Evolutionary conservation across 2,329 filamentous ascomycete species (phyloP).

Genomic region (Ophiostoma populinum): DNA sequence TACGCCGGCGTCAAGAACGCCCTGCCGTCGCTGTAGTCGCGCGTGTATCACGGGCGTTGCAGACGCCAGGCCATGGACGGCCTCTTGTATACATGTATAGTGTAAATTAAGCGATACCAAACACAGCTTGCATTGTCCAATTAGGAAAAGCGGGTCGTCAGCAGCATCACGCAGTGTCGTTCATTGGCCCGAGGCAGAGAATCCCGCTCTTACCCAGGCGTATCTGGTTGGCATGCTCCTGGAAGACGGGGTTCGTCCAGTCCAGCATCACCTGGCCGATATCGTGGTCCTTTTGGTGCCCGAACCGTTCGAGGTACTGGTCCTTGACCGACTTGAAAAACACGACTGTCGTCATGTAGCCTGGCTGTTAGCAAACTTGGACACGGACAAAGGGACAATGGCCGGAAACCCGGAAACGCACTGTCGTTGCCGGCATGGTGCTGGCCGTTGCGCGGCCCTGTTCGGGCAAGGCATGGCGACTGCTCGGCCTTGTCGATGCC

Average conservation of each 20-base stretch:
- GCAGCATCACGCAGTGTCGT: too few species aligned
- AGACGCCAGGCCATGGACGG: background rate
- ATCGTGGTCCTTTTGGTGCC: background rate
- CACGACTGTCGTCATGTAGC: constrained; percentile 23
- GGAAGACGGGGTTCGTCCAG: constrained; percentile 12
- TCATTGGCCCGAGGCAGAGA: constrained; percentile 3
- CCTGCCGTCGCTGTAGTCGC: constrained; percentile 51
- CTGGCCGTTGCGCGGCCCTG: constrained; percentile 1
- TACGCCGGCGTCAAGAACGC: constrained; percentile 65
- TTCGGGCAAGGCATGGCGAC: background rate
- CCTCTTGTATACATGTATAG: constrained; percentile 7
- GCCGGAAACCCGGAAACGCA: background rate
- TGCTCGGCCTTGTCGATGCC: too few species aligned
- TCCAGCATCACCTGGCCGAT: constrained; percentile 4
- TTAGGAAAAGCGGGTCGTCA: too few species aligned
- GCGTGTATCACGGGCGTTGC: constrained; percentile 1
- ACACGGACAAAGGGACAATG: background rate
- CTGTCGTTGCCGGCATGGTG: constrained; percentile 4
- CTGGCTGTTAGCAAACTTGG: constrained; percentile 1
- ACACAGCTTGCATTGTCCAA: constrained; percentile 2
- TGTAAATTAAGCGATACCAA: constrained; percentile 8
- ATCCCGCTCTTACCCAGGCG: constrained; percentile 10
- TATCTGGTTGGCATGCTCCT: constrained; percentile 13
- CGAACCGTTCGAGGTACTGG: background rate
- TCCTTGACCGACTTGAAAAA: constrained; percentile 18